Evolutionary conservation across 768 basidiomycete species (phyloP).

Genomic region (Holtermanniella nyarrowii): DNA sequence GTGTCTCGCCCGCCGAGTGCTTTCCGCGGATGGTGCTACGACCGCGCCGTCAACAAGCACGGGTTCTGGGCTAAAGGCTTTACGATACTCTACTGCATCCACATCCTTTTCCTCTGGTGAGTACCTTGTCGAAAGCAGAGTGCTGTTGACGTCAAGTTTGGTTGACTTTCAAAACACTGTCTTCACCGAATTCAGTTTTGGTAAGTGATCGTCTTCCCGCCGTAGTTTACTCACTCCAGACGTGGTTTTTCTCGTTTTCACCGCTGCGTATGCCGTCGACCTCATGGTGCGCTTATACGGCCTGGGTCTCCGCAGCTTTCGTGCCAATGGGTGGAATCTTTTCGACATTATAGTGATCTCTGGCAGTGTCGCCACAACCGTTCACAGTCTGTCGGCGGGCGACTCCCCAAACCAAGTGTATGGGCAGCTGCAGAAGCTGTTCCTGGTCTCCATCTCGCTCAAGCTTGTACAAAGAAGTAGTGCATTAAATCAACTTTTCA

Average conservation of each 20-base stretch:
- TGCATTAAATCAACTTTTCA: constrained; percentile 87
- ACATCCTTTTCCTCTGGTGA: constrained; percentile 69
- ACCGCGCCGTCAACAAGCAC: constrained; percentile 79
- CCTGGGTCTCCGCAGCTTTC: constrained; percentile 71
- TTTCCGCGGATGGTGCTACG: constrained; percentile 76
- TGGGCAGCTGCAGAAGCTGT: constrained; percentile 47
- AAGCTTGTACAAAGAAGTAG: constrained; percentile 85
- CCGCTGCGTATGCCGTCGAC: constrained; percentile 64
- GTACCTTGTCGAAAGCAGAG: constrained; percentile 16
- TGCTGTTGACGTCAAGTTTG: constrained; percentile 18
- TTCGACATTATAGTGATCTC: constrained; percentile 73
- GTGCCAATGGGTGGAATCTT: constrained; percentile 86
- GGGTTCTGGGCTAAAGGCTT: constrained; percentile 82
- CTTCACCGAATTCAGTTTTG: constrained; percentile 51
- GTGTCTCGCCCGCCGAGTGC: constrained; percentile 49
- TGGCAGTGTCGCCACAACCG: constrained; percentile 73
- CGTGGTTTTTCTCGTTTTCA: constrained; percentile 67
- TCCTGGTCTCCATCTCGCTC: constrained; percentile 84
- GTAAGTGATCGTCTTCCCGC: constrained; percentile 43
- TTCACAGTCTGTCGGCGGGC: constrained; percentile 51
- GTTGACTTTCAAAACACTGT: constrained; percentile 56
- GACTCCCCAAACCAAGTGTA: constrained; percentile 16
- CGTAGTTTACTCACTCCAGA: neutral
- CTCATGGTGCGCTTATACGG: constrained; percentile 68
- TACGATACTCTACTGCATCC: constrained; percentile 66